Conservation (phyloP, 2,329 filamentous ascomycete genomes). For the Sphaerostilbella broomeana region DNA sequence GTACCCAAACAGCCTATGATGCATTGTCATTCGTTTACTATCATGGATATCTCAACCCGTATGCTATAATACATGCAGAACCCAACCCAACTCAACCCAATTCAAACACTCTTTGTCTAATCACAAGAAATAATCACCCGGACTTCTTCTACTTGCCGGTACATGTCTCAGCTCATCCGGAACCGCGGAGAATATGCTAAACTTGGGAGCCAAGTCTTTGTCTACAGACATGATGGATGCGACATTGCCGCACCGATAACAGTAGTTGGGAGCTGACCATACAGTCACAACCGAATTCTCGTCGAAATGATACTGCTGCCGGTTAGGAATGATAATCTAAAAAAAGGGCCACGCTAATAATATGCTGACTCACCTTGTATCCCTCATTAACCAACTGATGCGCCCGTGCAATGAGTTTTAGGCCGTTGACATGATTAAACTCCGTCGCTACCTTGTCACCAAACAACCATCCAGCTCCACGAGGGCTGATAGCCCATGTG, state of each 20-base stretch:
- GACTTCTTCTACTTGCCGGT: conserved; percentile 61
- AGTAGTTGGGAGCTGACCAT: conserved; percentile 96
- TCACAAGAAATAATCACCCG: conserved; percentile 65
- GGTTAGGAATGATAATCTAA: conserved; percentile 17
- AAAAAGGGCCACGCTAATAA: background rate
- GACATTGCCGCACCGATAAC: conserved; percentile 91
- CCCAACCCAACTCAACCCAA: conserved; percentile 20
- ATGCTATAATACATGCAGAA: conserved; percentile 36
- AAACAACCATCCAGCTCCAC: conserved; percentile 96
- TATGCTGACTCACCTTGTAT: conserved; percentile 63
- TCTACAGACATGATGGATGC: conserved; percentile 93
- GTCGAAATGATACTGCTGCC: conserved; percentile 74
- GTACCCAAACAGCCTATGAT: conserved; percentile 12
- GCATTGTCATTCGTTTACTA: conserved; percentile 25
- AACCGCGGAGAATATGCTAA: conserved; percentile 88
- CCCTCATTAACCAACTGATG: conserved; percentile 98
- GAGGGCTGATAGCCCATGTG: conserved; percentile 89
- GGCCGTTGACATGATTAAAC: conserved; percentile 93
- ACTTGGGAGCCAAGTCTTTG: conserved; percentile 78
- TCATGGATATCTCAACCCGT: conserved; percentile 36
- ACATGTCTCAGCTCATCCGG: conserved; percentile 78
- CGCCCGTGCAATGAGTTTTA: conserved; percentile 93
- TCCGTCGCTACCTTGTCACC: conserved; percentile 96
- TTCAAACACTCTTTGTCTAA: conserved; percentile 20
- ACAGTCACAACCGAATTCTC: conserved; percentile 96